Evolutionary conservation across 2,329 filamentous ascomycete genomes (phyloP), one percentile per base, ranked within the genome.

Genomic region (Fusarium bulbicola): DNA sequence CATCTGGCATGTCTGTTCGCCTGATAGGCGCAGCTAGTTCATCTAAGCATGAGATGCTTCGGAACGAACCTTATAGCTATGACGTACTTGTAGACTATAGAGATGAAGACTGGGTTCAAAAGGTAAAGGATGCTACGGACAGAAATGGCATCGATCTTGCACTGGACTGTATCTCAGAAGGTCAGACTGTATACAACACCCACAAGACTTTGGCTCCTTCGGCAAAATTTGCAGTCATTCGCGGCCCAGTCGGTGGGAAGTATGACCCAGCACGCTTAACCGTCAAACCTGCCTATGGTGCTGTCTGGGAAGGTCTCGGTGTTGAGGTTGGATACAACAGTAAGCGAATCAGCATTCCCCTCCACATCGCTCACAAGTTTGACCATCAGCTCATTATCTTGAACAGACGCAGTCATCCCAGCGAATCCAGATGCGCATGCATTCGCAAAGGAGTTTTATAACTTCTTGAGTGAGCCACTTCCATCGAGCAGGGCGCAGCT

Each of bases 291-390:
- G 63, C 81, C 2, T 84, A 84, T 37, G 83, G 83, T 3, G 82
- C 82, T 1, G 84, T 84, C 0, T 85, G 82, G 83, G 81, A 85
- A 56, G 84, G 80, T 0, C 73, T 85, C 0, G 83, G 84, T 0
- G 80, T 80, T 40, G 80, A 84, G 26, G 71, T 85, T 16, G 72
- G 80, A 15, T 85, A 85, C 24, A 79, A 83, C 20, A 75, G 56
- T 76, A 78, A 16, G 77, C 72, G 1, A 12, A 43, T 28, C 15
- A 5, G 1, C 24, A 24, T 24, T 24, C 24, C 5, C 24, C 24
- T 26, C 6, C 28, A 18, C 3, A 9, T 13, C 7, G 2, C 14
- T 1, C 7, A 4, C 2, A 6, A 7, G 5, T 13, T 18, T 0
- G 0, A 0, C 3, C 3, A 10, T 0, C 2, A 7, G 1, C 24